phyloP scores from a whole-genome alignment of 2,329 filamentous ascomycete genomes.

The Herpotrichia juniperi region DNA sequence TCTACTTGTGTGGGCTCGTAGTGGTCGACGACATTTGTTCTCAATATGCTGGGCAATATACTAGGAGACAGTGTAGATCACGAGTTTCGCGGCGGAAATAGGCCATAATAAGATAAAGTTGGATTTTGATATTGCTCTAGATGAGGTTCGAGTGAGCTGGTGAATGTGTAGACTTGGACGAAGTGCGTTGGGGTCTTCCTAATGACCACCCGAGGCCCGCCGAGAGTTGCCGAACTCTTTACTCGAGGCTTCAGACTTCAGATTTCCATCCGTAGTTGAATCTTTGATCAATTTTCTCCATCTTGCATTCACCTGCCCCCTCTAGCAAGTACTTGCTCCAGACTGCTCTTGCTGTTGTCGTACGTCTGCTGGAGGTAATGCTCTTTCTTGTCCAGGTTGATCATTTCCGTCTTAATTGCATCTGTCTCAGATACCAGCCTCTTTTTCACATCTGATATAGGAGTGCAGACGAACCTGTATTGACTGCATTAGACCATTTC shows the following conservation, averaged over 20 bases:
- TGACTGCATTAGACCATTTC: conserved; percentile 12
- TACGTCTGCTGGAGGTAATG: conserved; percentile 94
- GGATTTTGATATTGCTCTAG: neutral
- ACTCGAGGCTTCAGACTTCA: neutral
- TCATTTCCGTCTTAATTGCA: conserved; percentile 77
- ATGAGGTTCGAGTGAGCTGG: neutral
- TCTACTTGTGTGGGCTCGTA: neutral
- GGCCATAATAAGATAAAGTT: neutral
- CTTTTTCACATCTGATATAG: conserved; percentile 73
- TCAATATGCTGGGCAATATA: neutral
- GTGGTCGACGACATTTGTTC: neutral
- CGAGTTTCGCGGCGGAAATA: neutral
- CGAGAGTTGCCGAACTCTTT: neutral
- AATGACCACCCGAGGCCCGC: neutral
- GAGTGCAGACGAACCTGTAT: conserved; percentile 83
- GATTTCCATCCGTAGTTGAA: neutral
- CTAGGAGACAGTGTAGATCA: neutral
- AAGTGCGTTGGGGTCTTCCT: neutral
- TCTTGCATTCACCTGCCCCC: conserved; percentile 20
- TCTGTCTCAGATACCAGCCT: conserved; percentile 78
- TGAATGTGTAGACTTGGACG: neutral
- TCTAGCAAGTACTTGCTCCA: conserved; percentile 81
- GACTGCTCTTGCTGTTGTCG: conserved; percentile 90
- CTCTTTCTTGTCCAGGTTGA: conserved; percentile 83
- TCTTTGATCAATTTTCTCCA: neutral